These are phyloP conservation scores for Cytospora chrysosperma DNA, from an alignment of 2,329 filamentous ascomycete genomes.

Conservation along the genomic window DNA sequence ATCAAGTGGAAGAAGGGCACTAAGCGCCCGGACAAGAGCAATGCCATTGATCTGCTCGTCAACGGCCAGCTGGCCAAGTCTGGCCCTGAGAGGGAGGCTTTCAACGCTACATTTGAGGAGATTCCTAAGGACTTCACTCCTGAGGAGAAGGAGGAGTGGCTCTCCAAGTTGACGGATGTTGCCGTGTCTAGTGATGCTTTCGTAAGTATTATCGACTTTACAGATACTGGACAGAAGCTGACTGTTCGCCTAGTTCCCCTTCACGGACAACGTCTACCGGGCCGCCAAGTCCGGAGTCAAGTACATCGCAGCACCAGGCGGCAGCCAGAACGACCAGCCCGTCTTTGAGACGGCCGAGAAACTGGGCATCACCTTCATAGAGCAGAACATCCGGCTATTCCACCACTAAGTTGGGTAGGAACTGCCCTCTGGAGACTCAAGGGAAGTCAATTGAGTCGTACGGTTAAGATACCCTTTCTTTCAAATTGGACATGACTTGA, in stretches of 20 bases:
- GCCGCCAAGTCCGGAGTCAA: slow-evolving; percentile 85
- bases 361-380: slow-evolving; percentile 88
- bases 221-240: slow-evolving; percentile 25
- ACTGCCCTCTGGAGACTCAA: not conserved
- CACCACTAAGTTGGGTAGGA: slow-evolving; percentile 68
- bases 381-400: slow-evolving; percentile 92
- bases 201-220: slow-evolving; percentile 50
- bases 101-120: slow-evolving; percentile 86
- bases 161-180: slow-evolving; percentile 76
- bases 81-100: slow-evolving; percentile 80
- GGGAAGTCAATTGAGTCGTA: not conserved
- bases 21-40: slow-evolving; percentile 96
- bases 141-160: slow-evolving; percentile 84
- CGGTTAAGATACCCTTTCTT: slow-evolving; percentile 21
- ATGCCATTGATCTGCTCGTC: slow-evolving; percentile 93
- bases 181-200: slow-evolving; percentile 94
- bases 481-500: slow-evolving; percentile 15
- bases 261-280: slow-evolving; percentile 96
- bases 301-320: slow-evolving; percentile 91
- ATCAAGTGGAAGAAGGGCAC: slow-evolving; percentile 98
- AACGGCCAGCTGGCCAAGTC: slow-evolving; percentile 83
- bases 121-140: slow-evolving; percentile 79
- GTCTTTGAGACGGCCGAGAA: slow-evolving; percentile 90
- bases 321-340: slow-evolving; percentile 79
- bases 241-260: slow-evolving; percentile 71